Evolutionary conservation across 2,329 filamentous ascomycete species (phyloP).

Genomic region (Pestalotiopsis sp.): DNA sequence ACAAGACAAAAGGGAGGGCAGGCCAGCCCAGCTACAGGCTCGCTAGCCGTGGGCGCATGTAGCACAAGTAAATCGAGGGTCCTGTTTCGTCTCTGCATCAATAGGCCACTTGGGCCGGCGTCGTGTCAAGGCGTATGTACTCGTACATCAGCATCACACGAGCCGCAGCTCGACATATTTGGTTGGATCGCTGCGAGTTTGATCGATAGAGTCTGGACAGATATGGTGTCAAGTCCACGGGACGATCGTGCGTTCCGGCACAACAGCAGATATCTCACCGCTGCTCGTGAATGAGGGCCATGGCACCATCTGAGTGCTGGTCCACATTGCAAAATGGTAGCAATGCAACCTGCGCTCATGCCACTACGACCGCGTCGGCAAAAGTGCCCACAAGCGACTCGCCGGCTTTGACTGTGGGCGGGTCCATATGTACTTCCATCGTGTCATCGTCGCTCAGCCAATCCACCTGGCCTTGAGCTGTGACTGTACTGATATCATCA

Average conservation of each 20-base stretch:
- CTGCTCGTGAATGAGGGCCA: neutral
- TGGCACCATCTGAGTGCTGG: neutral
- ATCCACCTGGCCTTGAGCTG: constrained; percentile 46
- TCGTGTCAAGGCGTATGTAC: neutral
- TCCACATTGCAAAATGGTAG: neutral
- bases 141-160: neutral
- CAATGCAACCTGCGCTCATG: constrained; percentile 26
- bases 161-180: neutral
- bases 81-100: neutral
- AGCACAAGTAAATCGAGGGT: neutral
- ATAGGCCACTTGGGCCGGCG: neutral
- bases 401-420: constrained; percentile 36
- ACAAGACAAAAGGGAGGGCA: neutral
- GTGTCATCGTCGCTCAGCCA: constrained; percentile 54
- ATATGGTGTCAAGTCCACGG: neutral
- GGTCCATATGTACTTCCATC: constrained; percentile 43
- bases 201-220: neutral
- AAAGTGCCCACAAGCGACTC: constrained; percentile 60
- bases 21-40: neutral
- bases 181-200: neutral
- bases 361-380: constrained; percentile 57
- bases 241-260: neutral
- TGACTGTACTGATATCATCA: constrained; percentile 37
- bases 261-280: neutral
- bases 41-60: neutral